Evolutionary conservation across 768 basidiomycete genomes (phyloP), one percentile per base, ranked within the genome.

Genomic region (Candolleomyces efflorescens): DNA sequence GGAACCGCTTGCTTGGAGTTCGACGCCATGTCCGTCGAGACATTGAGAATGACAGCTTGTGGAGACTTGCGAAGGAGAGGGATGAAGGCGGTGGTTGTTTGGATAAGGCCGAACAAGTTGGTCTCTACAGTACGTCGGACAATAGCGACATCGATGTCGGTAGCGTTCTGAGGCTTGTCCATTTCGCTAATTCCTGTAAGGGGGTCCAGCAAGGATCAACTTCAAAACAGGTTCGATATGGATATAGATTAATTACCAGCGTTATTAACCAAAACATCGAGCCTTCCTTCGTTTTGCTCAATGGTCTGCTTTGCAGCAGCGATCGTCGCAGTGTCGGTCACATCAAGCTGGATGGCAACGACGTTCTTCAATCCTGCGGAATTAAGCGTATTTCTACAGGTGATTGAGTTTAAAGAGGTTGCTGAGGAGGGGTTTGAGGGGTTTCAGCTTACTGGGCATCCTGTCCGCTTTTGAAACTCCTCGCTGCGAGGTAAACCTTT

Each of bases 211-310:
- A 15, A 12, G 11, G 20, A n/a, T 26, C 55, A 59, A 53, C 3
- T 32, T 5, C 32, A 32, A 11, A 32, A 32, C 32, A 32, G 7
- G 5, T 32, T 7, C 32, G 32, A 11, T 32, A 11, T 45, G 63
- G 55, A 22, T 60, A 62, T n/a, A 47, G 51, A 18, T 54, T 1
- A 43, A 65, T 57, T 65, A 65, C 76, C 78, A 23, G 77, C 78
- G 51, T 78, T 79, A 65, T 79, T 79, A 41, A 80, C 74, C 36
- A 80, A 70, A 4, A 77, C 73, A 62, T 80, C 75, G 39, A 80
- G 68, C 12, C 66, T 69, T 0, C 78, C 78, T 56, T 77, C 76
- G 1, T 63, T 68, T 11, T 69, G 67, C 55, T 76, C 70, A 45
- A 80, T 74, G 18, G 56, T 59, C 0, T 70, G 66, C 45, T 67